Base-by-base conservation (phyloP, 2,329 filamentous ascomycete species). In the Bipolaris sorokiniana region DNA sequence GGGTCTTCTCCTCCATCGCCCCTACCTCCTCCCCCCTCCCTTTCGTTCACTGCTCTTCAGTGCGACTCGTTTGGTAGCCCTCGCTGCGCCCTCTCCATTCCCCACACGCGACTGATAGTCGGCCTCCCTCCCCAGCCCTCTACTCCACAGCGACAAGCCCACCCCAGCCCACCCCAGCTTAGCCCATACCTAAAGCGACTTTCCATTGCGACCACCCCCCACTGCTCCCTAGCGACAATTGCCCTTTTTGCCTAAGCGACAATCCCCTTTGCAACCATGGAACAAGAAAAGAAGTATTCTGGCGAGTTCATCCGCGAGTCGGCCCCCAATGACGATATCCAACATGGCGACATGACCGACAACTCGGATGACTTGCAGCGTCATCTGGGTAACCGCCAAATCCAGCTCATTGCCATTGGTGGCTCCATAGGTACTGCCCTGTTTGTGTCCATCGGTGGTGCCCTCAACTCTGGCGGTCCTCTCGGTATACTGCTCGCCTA, bases 391-490 rank as follows among this genome's bases (percentile, higher is more conserved):
- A 78, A 78, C 48, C 73, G 76, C 33, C 76, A 77, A 54, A 77
- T 78, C 20, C 76, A 78, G 54, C 68, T 75, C 16, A 78, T 78
- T 37, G 76, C 76, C 49, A 77, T 78, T 54, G 76, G 76, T 45
- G 76, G 76, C 33, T 74, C 71, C 48, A 78, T 78, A 47, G 76
- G 76, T 48, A 78, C 76, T 41, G 75, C 83, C 2, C 77, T 87
- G 51, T 88, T 88, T 74, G 83, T 88, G 67, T 84, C 80, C 65
- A 88, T 89, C 61, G 86, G 86, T 54, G 78, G 78, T 62, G 86
- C 85, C 56, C 76, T 85, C 22, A 76, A 76, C 59, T 76, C 76
- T 45, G 82, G 79, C 42, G 82, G 83, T 16, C 82, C 83, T 9
- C 80, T 75, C 45, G 83, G 80, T 55, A 75, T 89, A 38, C 79